A percentile compares a stretch with the other conserved stretches of the same genome.
These are phyloP conservation scores for Termitomyces sp. DNA, from an alignment of 768 basidiomycete genomes.

Conservation along the genomic window DNA sequence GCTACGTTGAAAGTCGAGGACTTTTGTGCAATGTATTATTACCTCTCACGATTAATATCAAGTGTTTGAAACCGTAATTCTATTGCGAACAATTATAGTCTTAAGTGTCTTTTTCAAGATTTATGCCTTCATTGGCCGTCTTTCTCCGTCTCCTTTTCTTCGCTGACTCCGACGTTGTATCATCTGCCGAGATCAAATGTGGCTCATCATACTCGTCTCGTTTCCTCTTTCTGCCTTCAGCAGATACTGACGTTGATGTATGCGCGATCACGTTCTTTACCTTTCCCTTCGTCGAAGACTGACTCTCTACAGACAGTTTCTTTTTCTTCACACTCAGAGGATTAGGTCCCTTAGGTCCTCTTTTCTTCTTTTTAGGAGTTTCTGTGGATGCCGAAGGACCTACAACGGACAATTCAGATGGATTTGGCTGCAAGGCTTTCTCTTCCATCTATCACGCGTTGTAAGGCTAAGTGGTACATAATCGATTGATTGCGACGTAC, in stretches of 20 bases:
- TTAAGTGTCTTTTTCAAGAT: background rate
- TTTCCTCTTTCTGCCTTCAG: slow-evolving; percentile 30
- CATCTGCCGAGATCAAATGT: background rate
- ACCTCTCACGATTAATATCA: background rate
- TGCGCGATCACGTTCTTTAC: slow-evolving; percentile 34
- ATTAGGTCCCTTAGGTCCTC: slow-evolving; percentile 85
- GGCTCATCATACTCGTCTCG: slow-evolving; percentile 9
- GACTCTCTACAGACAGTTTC: slow-evolving; percentile 30
- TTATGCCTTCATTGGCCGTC: background rate
- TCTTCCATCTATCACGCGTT: slow-evolving; percentile 55
- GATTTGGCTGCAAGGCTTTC: slow-evolving; percentile 50
- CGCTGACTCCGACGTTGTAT: background rate
- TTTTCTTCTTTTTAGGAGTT: slow-evolving; percentile 52
- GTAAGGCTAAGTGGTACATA: background rate
- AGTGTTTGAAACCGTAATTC: background rate
- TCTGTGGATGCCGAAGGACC: slow-evolving; percentile 34
- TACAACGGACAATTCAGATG: slow-evolving; percentile 46
- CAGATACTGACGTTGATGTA: slow-evolving; percentile 30
- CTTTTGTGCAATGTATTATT: background rate
- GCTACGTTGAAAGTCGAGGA: background rate
- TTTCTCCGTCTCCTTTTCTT: slow-evolving; percentile 29
- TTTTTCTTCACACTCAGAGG: slow-evolving; percentile 94
- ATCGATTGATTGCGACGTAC: slow-evolving; percentile 34
- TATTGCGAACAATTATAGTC: too few species aligned
- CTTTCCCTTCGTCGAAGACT: slow-evolving; percentile 7